These are phyloP conservation scores for Dentipellis fragilis DNA, from an alignment of 768 basidiomycete genomes.

Conservation along the genomic window DNA sequence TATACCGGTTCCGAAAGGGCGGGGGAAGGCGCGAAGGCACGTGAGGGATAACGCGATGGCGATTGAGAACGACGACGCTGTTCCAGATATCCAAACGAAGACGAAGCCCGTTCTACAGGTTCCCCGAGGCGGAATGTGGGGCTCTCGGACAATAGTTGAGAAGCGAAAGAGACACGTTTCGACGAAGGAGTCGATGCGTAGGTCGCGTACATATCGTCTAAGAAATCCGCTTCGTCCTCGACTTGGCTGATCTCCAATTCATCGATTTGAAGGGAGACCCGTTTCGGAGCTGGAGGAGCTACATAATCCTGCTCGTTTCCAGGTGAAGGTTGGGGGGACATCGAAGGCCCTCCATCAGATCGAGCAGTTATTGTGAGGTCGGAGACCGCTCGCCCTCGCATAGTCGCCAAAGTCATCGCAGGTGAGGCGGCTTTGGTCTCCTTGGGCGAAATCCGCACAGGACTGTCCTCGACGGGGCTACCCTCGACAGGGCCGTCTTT, in stretches of 20 bases:
- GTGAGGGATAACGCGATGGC: background rate
- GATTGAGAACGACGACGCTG: background rate
- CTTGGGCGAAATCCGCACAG: background rate
- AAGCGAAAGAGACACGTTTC: slow-evolving; percentile 9
- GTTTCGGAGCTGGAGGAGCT: background rate
- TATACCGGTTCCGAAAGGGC: background rate
- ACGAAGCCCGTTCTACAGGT: background rate
- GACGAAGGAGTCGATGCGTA: slow-evolving; percentile 8
- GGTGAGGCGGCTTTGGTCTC: background rate
- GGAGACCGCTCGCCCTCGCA: background rate
- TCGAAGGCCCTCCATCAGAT: background rate
- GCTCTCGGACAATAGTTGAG: background rate
- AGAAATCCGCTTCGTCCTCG: background rate
- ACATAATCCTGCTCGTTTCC: background rate
- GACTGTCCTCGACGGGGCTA: background rate
- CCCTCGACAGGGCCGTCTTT: too few species aligned
- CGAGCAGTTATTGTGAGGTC: background rate
- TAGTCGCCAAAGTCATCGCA: background rate
- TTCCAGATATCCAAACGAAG: background rate
- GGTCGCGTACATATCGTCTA: background rate
- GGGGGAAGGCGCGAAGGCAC: background rate
- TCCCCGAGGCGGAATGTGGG: background rate
- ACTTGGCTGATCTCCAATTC: background rate
- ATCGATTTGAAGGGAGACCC: background rate
- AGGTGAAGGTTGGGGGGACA: background rate